Percentiles rank a stretch among this genome's conserved stretches.
Conservation (phyloP, 2,329 filamentous ascomycete species). For the Fusarium sp. region DNA sequence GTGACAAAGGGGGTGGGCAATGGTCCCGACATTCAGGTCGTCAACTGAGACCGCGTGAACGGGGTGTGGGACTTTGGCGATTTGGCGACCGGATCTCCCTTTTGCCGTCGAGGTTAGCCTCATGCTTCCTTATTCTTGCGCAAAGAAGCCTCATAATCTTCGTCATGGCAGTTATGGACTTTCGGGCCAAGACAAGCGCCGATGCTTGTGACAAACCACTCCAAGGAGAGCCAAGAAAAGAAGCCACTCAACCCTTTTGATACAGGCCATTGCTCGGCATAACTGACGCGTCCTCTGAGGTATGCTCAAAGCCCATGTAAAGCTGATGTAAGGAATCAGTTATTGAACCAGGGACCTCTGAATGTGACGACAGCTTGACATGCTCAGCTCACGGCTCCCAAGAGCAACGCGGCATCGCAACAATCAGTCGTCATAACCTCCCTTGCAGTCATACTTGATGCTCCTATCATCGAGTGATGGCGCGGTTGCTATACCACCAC, state of each 20-base stretch:
- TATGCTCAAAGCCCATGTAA: slow-evolving; percentile 18
- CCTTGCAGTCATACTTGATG: neutral
- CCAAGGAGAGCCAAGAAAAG: slow-evolving; percentile 17
- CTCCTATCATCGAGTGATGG: neutral
- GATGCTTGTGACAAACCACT: neutral
- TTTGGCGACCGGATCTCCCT: slow-evolving; percentile 26
- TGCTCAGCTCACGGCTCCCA: neutral
- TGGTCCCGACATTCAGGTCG: slow-evolving; percentile 38
- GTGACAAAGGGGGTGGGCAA: slow-evolving; percentile 29
- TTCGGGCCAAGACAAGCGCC: slow-evolving; percentile 16
- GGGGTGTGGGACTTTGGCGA: slow-evolving; percentile 11
- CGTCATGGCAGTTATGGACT: slow-evolving; percentile 3
- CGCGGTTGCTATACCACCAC: neutral
- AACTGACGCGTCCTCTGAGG: slow-evolving; percentile 2
- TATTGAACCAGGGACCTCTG: slow-evolving; percentile 8
- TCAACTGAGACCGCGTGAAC: slow-evolving; percentile 35
- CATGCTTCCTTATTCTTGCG: slow-evolving; percentile 16
- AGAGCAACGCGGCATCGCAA: neutral
- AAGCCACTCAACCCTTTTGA: slow-evolving; percentile 29
- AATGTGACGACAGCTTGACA: slow-evolving; percentile 16
- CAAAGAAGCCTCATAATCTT: slow-evolving; percentile 1
- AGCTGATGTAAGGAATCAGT: slow-evolving; percentile 24
- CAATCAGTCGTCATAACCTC: slow-evolving; percentile 3
- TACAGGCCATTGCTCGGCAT: slow-evolving; percentile 1
- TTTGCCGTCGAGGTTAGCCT: slow-evolving; percentile 16